Evolutionary conservation across 176 grass and related monocot genomes (phyloP), one percentile per base, ranked within the genome.

Genomic region (Tillandsia leiboldiana): DNA sequence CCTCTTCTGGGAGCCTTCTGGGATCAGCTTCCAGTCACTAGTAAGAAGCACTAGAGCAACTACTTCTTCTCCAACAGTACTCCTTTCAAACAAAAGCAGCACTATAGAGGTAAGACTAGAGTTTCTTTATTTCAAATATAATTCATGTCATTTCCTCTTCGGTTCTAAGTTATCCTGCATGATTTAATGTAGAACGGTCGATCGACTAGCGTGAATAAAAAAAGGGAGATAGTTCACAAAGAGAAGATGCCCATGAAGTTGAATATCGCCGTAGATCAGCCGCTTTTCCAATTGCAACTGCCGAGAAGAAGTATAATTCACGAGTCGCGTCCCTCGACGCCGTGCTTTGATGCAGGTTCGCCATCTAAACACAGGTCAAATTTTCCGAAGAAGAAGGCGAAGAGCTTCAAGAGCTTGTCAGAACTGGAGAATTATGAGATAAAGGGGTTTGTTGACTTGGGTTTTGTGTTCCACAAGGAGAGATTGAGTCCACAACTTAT

Each of bases 401-500:
- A 3, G 67, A 51, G 13, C 28, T 28, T 42, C 11, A 72, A 29
- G 48, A 72, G 70, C 52, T 18, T 61, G 53, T 62, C 70, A 3
- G 53, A 72, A 53, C 70, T 72, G 14, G 70, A 59, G 53, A 72
- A 59, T 18, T 72, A 59, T 11, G 70, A 72, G 53, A n/a, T 48
- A 15, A 72, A 72, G 13, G 70, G 70, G 15, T 70, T 54, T 22
- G 15, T 26, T 8, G 24, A 70, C 27, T 22, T 70, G 18, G 68
- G 68, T 26, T 70, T 70, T 23, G 10, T 24, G 50, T 70, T 70
- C 50, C 18, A 23, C 50, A 29, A 23, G 68, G 51, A 70, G 20
- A 54, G 28, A 9, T 51, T 70, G 50, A 62, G 70, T 11, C 70
- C 54, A 2, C 15, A 61, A 10, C 14, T 73, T 13, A 49, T 48